These are phyloP conservation scores for Diplotaxis tenuifolia DNA, from an alignment of 345 rosid species.

Conservation along the genomic window DNA sequence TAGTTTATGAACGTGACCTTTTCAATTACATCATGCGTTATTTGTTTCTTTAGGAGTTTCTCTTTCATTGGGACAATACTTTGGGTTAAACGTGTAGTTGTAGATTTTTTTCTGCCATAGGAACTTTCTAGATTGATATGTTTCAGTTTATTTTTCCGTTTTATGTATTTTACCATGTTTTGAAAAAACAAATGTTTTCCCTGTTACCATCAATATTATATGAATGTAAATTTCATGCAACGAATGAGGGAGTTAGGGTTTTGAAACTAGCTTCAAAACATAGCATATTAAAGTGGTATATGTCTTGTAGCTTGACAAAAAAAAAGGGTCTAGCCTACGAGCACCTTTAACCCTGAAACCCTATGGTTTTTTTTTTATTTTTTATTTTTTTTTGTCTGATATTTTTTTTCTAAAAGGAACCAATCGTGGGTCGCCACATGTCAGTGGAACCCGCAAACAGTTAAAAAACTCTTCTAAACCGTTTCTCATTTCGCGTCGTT, in stretches of 20 bases:
- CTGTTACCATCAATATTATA: background rate
- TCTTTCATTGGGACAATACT: conserved; percentile 27
- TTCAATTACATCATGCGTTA: conserved; percentile 4
- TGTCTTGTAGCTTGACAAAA: background rate
- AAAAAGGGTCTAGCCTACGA: background rate
- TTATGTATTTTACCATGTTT: background rate
- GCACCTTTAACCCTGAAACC: no score
- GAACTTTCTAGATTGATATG: conserved; percentile 30
- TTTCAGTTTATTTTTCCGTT: background rate
- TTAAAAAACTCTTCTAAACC: no score
- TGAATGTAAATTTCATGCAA: background rate
- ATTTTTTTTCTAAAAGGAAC: no score
- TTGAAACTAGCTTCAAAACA: background rate
- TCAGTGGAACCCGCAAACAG: no score
- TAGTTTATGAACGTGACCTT: conserved; percentile 22
- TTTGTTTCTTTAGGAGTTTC: conserved; percentile 1
- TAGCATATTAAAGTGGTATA: background rate
- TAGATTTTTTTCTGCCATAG: conserved; percentile 4
- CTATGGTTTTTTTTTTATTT: no score
- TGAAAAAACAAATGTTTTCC: background rate
- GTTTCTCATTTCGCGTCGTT: no score
- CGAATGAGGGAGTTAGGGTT: background rate
- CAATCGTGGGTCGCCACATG: no score
- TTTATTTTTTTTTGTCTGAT: no score
- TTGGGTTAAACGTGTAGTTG: conserved; percentile 30